Conservation (phyloP, 2,329 filamentous ascomycete species). For the Plectosphaerella cucumerina region DNA sequence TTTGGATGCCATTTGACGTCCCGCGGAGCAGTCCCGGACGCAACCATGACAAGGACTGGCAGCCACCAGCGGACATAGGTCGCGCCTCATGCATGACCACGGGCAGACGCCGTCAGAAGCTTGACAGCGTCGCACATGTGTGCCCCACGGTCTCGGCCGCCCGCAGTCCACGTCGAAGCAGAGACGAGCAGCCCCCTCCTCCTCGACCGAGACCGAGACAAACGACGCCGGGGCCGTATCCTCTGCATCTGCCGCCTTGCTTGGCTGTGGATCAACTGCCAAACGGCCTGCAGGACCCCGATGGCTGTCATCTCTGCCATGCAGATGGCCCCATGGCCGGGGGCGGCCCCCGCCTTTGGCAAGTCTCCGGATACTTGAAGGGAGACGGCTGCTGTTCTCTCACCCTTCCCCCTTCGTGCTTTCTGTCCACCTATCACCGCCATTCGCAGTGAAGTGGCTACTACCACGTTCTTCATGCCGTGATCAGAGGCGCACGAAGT, state of each 20-base stretch:
- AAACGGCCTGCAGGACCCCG: no score
- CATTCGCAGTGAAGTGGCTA: background rate
- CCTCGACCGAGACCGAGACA: no score
- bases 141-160: background rate
- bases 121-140: background rate
- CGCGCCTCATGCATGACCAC: background rate
- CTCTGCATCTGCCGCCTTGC: background rate
- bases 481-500: constrained; percentile 6
- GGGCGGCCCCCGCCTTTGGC: background rate
- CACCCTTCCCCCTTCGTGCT: background rate
- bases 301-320: no score
- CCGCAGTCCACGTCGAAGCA: background rate
- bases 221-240: background rate
- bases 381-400: background rate
- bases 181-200: background rate
- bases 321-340: background rate
- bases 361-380: background rate
- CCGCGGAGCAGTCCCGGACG: no score
- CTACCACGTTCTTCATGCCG: constrained; percentile 8
- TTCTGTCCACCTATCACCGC: background rate
- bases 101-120: background rate
- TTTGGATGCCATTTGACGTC: no score
- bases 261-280: background rate
- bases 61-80: background rate
- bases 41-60: no score